Conservation (phyloP, 2,329 filamentous ascomycete genomes). For the Calonectria pseudoreteaudii region DNA sequence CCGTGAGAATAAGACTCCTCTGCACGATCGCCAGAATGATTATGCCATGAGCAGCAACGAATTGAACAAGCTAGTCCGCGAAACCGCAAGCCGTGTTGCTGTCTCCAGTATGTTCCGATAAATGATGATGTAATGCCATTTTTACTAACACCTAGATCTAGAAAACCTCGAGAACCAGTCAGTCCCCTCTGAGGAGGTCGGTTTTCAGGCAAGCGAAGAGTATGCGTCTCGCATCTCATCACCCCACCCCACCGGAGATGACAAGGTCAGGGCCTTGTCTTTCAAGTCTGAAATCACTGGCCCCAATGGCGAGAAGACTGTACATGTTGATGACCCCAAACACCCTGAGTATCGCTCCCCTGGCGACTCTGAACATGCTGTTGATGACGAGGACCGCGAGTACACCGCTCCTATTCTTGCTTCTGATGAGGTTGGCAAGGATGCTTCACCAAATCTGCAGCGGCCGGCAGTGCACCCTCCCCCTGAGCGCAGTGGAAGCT, state of each 20-base stretch:
- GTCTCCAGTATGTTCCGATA: conserved; percentile 59
- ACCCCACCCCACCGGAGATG: conserved; percentile 60
- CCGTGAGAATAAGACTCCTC: conserved; percentile 74
- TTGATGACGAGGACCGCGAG: conserved; percentile 69
- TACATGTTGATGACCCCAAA: conserved; percentile 78
- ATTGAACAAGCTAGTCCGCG: conserved; percentile 87
- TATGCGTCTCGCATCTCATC: conserved; percentile 82
- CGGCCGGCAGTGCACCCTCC: conserved; percentile 86
- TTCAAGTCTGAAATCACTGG: conserved; percentile 48
- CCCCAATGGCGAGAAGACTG: conserved; percentile 66
- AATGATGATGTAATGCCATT: conserved; percentile 9
- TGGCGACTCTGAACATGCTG: conserved; percentile 56
- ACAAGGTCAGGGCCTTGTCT: conserved; percentile 30
- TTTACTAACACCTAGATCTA: conserved; percentile 50
- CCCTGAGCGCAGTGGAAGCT: conserved; percentile 71
- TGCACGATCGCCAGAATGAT: conserved; percentile 71
- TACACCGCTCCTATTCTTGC: conserved; percentile 87
- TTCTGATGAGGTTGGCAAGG: conserved; percentile 85
- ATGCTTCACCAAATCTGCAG: conserved; percentile 74
- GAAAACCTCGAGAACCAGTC: conserved; percentile 73
- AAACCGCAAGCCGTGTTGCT: conserved; percentile 69
- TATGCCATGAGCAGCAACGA: conserved; percentile 91
- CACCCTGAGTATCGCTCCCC: conserved; percentile 53
- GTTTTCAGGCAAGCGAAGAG: conserved; percentile 87
- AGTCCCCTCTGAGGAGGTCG: conserved; percentile 91